Percentiles rank a stretch among this genome's conserved stretches.
These are phyloP conservation scores for Mesostigma viride DNA, from an alignment of 139 green algal genomes.

Conservation along the genomic window DNA sequence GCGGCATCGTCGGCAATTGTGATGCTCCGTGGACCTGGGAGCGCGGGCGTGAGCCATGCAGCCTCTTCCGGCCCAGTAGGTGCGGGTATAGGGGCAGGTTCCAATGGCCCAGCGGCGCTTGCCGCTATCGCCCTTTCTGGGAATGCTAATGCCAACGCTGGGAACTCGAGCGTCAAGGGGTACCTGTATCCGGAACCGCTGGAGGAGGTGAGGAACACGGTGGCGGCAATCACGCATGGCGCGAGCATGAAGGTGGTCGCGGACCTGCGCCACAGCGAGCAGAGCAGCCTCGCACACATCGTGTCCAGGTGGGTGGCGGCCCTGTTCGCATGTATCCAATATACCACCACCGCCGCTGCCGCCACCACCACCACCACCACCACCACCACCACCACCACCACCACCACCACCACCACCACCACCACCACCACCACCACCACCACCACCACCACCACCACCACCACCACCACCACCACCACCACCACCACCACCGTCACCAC, in stretches of 20 bases:
- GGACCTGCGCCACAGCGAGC: conserved; percentile 25
- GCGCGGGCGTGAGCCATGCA: background rate
- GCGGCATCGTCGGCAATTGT: too few species aligned
- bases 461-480: background rate
- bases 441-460: background rate
- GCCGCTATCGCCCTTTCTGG: background rate
- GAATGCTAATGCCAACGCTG: background rate
- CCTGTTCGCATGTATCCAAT: background rate
- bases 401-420: background rate
- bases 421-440: background rate
- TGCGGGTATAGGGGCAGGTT: background rate
- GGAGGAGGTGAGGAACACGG: conserved; percentile 20
- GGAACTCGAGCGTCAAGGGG: background rate
- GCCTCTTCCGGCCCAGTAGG: background rate
- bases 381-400: background rate
- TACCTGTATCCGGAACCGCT: background rate
- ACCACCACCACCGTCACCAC: background rate
- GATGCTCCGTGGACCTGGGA: conserved; percentile 22
- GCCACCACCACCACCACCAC: too few species aligned
- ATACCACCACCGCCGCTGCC: background rate
- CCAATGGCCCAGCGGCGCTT: background rate
- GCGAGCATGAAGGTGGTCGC: conserved; percentile 24
- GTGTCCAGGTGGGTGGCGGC: conserved; percentile 16
- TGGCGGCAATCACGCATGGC: conserved; percentile 25
- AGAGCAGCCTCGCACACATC: conserved; percentile 30